Conservation (phyloP, 208 protist species). For the Naegleria fowleri region DNA sequence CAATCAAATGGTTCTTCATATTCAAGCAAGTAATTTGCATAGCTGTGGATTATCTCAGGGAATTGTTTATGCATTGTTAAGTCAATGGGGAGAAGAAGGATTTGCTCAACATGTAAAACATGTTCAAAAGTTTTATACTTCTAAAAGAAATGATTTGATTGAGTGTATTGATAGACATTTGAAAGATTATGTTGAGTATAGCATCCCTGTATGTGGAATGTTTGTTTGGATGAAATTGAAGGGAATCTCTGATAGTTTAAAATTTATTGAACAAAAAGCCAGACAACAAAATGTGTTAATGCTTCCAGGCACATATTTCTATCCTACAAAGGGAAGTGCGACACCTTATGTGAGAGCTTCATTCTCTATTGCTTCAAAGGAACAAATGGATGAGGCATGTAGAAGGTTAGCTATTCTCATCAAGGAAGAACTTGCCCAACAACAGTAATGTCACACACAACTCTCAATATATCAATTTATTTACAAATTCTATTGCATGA, state of each 20-base stretch:
- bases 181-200: slow-evolving; percentile 37
- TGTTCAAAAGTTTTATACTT: slow-evolving; percentile 45
- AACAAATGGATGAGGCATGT: slow-evolving; percentile 10
- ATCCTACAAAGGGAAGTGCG: background rate
- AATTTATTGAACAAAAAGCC: slow-evolving; percentile 48
- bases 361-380: background rate
- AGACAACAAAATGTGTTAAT: slow-evolving; percentile 45
- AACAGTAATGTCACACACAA: background rate
- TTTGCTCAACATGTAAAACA: slow-evolving; percentile 45
- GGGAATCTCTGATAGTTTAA: slow-evolving; percentile 36
- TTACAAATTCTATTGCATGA: background rate
- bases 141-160: slow-evolving; percentile 43
- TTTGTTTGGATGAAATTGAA: slow-evolving; percentile 54
- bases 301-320: slow-evolving; percentile 47
- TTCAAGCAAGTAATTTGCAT: slow-evolving; percentile 47
- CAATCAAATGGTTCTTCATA: slow-evolving; percentile 39
- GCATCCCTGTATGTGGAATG: slow-evolving; percentile 46
- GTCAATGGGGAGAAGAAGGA: slow-evolving; percentile 43
- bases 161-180: slow-evolving; percentile 40
- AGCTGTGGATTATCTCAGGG: slow-evolving; percentile 42
- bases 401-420: background rate
- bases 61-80: slow-evolving; percentile 31
- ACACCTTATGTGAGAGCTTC: background rate
- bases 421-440: background rate
- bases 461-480: background rate